These are phyloP conservation scores for Tetragonia tetragonoides DNA, from an alignment of 148 eudicot species.

Conservation along the genomic window DNA sequence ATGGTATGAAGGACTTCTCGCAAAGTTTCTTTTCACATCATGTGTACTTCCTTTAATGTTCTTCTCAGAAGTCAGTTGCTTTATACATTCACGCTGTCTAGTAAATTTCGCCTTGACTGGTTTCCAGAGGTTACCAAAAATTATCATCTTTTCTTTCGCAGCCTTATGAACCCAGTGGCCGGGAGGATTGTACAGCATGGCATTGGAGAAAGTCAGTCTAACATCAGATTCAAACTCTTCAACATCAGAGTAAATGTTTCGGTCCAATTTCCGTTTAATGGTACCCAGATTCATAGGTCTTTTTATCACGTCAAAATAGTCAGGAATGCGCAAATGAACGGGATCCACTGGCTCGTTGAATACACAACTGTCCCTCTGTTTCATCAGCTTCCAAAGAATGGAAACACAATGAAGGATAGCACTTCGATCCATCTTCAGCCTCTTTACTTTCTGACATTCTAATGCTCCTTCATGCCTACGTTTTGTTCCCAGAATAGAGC, in stretches of 20 bases:
- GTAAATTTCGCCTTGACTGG: constrained; percentile 39
- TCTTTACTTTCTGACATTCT: constrained; percentile 42
- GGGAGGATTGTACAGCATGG: constrained; percentile 86
- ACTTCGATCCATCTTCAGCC: constrained; percentile 53
- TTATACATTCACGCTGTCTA: constrained; percentile 15
- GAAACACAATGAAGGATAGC: constrained; percentile 40
- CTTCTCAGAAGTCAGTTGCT: constrained; percentile 10
- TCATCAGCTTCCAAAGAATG: constrained; percentile 50
- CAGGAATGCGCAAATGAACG: constrained; percentile 48
- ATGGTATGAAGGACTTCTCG: too few species aligned
- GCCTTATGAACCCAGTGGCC: constrained; percentile 37
- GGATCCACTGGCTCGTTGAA: constrained; percentile 81
- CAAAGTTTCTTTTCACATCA: too few species aligned
- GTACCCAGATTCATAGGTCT: constrained; percentile 97
- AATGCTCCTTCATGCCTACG: constrained; percentile 33
- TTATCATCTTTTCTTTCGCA: constrained; percentile 48
- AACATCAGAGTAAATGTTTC: constrained; percentile 35
- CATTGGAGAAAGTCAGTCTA: constrained; percentile 75
- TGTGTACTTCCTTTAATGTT: background rate
- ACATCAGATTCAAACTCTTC: constrained; percentile 80
- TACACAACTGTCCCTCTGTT: constrained; percentile 33
- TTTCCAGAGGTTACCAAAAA: constrained; percentile 54
- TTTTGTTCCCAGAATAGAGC: constrained; percentile 36
- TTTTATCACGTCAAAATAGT: constrained; percentile 60
- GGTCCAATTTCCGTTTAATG: constrained; percentile 44